phyloP scores from a whole-genome alignment of 2,329 filamentous ascomycete genomes.

The Clathrospora elynae region DNA sequence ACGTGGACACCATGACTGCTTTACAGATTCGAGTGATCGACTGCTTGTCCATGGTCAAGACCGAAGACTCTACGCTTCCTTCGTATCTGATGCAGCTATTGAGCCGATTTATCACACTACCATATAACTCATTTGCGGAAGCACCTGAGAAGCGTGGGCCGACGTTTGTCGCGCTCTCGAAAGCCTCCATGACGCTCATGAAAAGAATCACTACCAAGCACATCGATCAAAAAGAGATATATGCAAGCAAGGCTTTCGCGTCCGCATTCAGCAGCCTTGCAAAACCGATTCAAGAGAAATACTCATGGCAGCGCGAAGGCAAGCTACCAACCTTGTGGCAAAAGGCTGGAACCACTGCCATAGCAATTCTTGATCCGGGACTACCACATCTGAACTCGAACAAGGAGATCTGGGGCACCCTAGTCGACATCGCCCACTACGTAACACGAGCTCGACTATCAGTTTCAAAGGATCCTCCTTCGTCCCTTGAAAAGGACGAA shows the following conservation, averaged over 20 bases:
- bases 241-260: conserved; percentile 68
- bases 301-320: conserved; percentile 73
- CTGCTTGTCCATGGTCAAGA: conserved; percentile 69
- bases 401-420: conserved; percentile 67
- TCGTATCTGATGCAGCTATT: conserved; percentile 71
- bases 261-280: conserved; percentile 69
- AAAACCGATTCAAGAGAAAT: conserved; percentile 77
- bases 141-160: conserved; percentile 56
- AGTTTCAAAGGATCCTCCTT: conserved; percentile 42
- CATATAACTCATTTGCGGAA: conserved; percentile 57
- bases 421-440: conserved; percentile 44
- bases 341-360: conserved; percentile 71
- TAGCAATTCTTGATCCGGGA: conserved; percentile 70
- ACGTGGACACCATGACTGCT: conserved; percentile 73
- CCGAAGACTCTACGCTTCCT: conserved; percentile 67
- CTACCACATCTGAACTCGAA: conserved; percentile 55
- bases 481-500: conserved; percentile 64
- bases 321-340: conserved; percentile 78
- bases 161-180: conserved; percentile 89
- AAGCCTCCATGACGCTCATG: conserved; percentile 75
- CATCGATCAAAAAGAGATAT: conserved; percentile 68
- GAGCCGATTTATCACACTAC: conserved; percentile 72
- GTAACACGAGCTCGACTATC: conserved; percentile 49
- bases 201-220: conserved; percentile 65
- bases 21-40: conserved; percentile 73